Evolutionary conservation across 2,329 filamentous ascomycete species (phyloP).

Genomic region (Neofusicoccum sp.): DNA sequence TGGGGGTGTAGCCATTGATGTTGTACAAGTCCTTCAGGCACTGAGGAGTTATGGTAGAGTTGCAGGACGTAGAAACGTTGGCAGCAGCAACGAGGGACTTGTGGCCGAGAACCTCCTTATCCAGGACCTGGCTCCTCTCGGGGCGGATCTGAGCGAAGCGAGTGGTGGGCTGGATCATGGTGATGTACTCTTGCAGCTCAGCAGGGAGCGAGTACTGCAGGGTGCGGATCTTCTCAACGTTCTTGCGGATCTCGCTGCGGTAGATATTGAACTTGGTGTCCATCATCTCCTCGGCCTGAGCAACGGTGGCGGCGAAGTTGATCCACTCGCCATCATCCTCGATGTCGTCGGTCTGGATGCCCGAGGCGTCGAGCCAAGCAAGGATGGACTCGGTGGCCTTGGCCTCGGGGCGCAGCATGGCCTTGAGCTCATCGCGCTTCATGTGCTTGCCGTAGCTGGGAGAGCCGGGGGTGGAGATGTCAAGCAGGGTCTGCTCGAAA

Average conservation of each 20-base stretch:
- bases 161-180: constrained; percentile 65
- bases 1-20: constrained; percentile 41
- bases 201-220: constrained; percentile 62
- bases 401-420: constrained; percentile 52
- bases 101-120: constrained; percentile 21
- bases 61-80: constrained; percentile 32
- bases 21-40: constrained; percentile 51
- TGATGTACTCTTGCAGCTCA: constrained; percentile 54
- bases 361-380: constrained; percentile 55
- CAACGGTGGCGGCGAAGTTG: constrained; percentile 54
- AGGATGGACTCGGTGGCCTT: constrained; percentile 51
- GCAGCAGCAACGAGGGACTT: constrained; percentile 19
- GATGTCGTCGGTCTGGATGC: constrained; percentile 46
- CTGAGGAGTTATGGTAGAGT: constrained; percentile 44
- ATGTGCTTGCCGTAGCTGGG: constrained; percentile 61
- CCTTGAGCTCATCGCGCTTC: constrained; percentile 58
- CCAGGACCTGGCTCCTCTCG: constrained; percentile 39
- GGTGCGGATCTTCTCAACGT: constrained; percentile 52
- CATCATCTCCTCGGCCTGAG: constrained; percentile 56
- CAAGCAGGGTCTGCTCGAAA: constrained; percentile 59
- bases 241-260: constrained; percentile 44
- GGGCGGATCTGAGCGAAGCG: constrained; percentile 55
- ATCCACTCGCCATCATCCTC: constrained; percentile 60
- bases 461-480: constrained; percentile 61
- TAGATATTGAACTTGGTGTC: constrained; percentile 59